phyloP scores from a whole-genome alignment of 306 rosid genomes.

The Amphicarpaea edgeworthii region DNA sequence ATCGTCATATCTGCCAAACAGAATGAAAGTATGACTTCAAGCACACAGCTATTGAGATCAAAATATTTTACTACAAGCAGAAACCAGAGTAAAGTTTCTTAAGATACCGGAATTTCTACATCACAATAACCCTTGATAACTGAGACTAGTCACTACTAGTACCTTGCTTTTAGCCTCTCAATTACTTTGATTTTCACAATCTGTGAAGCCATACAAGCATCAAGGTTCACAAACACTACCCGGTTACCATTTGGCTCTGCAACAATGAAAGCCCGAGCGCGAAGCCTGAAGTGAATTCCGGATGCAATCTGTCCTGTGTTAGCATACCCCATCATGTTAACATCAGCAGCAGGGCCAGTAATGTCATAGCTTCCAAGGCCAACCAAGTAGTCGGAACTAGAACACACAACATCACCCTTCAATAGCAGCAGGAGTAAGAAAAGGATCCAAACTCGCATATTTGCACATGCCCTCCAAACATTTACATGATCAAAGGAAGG shows the following conservation, averaged over 20 bases:
- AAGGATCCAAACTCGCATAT: conserved; percentile 44
- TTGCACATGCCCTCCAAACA: conserved; percentile 36
- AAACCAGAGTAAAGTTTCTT: conserved; percentile 26
- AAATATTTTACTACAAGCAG: conserved; percentile 13
- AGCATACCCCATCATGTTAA: conserved; percentile 95
- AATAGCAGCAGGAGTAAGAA: conserved; percentile 42
- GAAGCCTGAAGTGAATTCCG: conserved; percentile 82
- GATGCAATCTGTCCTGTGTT: conserved; percentile 72
- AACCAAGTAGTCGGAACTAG: conserved; percentile 71
- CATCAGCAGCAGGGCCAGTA: conserved; percentile 98
- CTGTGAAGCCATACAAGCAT: conserved; percentile 96
- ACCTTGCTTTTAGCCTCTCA: conserved; percentile 89
- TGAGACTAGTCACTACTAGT: conserved; percentile 32
- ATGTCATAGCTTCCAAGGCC: conserved; percentile 94
- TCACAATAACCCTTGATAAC: conserved; percentile 23
- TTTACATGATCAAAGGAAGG: conserved; percentile 23
- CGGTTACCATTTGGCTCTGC: conserved; percentile 77
- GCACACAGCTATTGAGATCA: conserved; percentile 18
- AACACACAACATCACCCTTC: conserved; percentile 42
- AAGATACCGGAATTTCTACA: conserved; percentile 18
- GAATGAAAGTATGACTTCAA: conserved; percentile 18
- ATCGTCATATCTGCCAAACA: conserved; percentile 75
- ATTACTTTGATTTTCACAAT: conserved; percentile 77
- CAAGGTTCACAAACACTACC: conserved; percentile 89
- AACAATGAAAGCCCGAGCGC: conserved; percentile 84